phyloP scores from a whole-genome alignment of 1,139 yeast genomes.

The Pichia inconspicua region DNA sequence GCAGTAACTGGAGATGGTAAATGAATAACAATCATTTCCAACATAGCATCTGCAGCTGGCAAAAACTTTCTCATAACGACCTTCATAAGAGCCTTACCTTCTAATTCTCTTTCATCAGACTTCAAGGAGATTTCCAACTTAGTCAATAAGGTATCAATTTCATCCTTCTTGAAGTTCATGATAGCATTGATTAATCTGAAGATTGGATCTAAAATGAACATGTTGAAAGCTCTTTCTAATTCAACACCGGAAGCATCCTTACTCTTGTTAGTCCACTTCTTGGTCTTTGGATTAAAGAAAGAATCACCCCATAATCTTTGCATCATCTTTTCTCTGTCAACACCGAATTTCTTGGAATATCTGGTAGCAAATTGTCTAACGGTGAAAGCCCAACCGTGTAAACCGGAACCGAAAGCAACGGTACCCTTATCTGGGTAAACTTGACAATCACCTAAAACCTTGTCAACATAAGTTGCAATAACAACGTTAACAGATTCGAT shows the following conservation, averaged over 20 bases:
- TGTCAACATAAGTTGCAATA: conserved; percentile 91
- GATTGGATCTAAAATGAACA: conserved; percentile 98
- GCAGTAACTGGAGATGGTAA: conserved; percentile 99
- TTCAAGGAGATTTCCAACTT: conserved; percentile 88
- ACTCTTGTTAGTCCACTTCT: conserved; percentile 97
- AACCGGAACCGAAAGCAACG: conserved; percentile 99
- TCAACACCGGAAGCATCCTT: conserved; percentile 93
- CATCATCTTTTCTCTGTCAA: conserved; percentile 96
- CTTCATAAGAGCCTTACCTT: conserved; percentile 98
- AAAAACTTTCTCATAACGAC: conserved; percentile 99
- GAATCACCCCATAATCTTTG: conserved; percentile 99
- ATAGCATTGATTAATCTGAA: conserved; percentile 93
- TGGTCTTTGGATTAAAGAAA: conserved; percentile 99
- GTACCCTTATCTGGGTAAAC: conserved; percentile 99
- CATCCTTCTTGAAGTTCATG: conserved; percentile 97
- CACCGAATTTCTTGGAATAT: conserved; percentile 99
- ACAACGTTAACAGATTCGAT: conserved; percentile 98
- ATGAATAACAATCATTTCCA: conserved; percentile 98
- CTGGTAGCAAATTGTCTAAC: conserved; percentile 97
- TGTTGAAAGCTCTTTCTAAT: conserved; percentile 99
- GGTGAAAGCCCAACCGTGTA: conserved; percentile 99
- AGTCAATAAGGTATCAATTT: conserved; percentile 80
- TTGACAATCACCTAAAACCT: conserved; percentile 89
- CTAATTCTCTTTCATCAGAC: conserved; percentile 93
- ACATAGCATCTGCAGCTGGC: conserved; percentile 99